These are phyloP conservation scores for Chaetoceros tenuissimus DNA, from an alignment of 108 stramenopile species.

Conservation along the genomic window DNA sequence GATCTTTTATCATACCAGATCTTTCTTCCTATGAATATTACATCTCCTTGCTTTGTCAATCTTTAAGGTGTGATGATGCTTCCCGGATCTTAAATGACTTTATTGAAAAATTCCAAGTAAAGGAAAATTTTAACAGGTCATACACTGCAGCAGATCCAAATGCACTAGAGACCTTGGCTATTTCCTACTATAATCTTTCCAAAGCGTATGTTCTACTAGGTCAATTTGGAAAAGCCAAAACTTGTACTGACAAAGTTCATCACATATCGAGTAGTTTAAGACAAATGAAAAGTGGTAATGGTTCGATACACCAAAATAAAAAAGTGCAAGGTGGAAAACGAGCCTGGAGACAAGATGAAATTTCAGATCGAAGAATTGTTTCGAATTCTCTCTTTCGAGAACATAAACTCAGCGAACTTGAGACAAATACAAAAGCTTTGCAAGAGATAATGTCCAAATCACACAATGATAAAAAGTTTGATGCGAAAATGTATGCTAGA, in stretches of 20 bases:
- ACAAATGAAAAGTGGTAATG: too few species aligned
- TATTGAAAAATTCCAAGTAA: slow-evolving; percentile 30
- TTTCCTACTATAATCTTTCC: slow-evolving; percentile 48
- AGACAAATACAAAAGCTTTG: slow-evolving; percentile 41
- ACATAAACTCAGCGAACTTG: slow-evolving; percentile 63
- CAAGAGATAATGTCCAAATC: slow-evolving; percentile 10
- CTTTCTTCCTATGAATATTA: slow-evolving; percentile 81
- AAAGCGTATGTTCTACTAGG: slow-evolving; percentile 54
- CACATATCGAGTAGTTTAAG: too few species aligned
- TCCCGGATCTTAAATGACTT: slow-evolving; percentile 36
- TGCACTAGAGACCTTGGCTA: slow-evolving; percentile 41
- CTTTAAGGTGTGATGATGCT: slow-evolving; percentile 48
- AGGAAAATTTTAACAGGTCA: slow-evolving; percentile 2
- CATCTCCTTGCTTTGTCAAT: slow-evolving; percentile 58
- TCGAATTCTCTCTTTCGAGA: slow-evolving; percentile 68
- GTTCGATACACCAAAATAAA: too few species aligned
- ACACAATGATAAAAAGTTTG: too few species aligned
- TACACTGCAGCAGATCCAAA: slow-evolving; percentile 23
- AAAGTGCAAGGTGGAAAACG: slow-evolving; percentile 37
- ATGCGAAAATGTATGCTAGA: too few species aligned
- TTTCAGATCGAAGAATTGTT: slow-evolving; percentile 34
- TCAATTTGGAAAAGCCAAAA: slow-evolving; percentile 17
- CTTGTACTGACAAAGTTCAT: slow-evolving; percentile 20
- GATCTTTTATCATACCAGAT: slow-evolving; percentile 24
- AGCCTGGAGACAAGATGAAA: slow-evolving; percentile 32